A percentile compares a stretch with the other conserved stretches of the same genome.
Conservation (phyloP, 2,329 filamentous ascomycete species). For the Apiospora hydei region DNA sequence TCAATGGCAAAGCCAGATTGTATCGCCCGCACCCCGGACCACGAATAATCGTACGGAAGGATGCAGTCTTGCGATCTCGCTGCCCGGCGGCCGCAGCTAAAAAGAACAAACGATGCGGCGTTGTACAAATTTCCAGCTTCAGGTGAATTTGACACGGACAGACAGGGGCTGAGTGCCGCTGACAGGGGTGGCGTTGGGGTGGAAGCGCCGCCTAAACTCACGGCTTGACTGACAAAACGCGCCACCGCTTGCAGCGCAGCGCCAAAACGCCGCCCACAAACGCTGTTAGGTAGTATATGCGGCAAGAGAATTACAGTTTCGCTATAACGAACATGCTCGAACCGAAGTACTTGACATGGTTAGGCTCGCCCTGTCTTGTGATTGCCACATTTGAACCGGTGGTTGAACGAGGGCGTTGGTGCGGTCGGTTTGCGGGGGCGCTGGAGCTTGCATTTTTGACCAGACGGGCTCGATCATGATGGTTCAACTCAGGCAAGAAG, state of each 20-base stretch:
- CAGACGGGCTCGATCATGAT: too few species aligned
- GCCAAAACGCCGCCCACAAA: neutral
- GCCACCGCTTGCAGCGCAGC: neutral
- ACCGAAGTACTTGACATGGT: neutral
- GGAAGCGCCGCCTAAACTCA: neutral
- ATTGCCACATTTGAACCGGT: neutral
- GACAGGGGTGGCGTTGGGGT: constrained; percentile 1
- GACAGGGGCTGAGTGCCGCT: neutral
- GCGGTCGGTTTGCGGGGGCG: too few species aligned
- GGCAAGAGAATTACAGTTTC: neutral
- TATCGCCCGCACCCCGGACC: too few species aligned
- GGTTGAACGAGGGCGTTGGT: neutral
- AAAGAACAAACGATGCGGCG: neutral
- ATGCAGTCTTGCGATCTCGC: too few species aligned
- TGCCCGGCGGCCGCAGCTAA: neutral
- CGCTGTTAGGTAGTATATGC: neutral
- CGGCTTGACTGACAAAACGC: neutral
- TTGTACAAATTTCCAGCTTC: neutral
- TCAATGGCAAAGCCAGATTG: too few species aligned
- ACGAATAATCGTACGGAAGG: too few species aligned
- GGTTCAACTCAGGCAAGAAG: too few species aligned
- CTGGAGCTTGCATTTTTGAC: neutral
- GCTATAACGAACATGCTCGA: neutral
- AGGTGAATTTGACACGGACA: neutral
- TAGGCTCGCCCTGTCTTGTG: neutral